phyloP scores from a whole-genome alignment of 202 grass and related monocot species.

The Panicum hallii region DNA sequence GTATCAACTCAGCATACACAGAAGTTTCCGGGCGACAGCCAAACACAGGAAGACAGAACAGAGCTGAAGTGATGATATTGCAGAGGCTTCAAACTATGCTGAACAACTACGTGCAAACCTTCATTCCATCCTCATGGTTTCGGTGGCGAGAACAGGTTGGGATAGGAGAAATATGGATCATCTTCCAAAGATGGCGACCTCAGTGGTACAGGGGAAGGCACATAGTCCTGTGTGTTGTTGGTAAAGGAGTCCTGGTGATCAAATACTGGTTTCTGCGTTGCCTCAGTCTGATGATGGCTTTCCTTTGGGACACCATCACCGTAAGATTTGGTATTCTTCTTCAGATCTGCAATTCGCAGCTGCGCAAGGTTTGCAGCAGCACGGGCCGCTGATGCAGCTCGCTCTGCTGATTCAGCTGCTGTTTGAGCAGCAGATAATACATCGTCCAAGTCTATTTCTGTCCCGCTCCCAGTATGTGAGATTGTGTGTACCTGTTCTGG shows the following conservation, averaged over 20 bases:
- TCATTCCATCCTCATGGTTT: conserved; percentile 51
- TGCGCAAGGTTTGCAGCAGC: conserved; percentile 82
- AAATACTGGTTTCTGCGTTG: conserved; percentile 54
- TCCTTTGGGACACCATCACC: conserved; percentile 37
- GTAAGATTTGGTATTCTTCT: conserved; percentile 43
- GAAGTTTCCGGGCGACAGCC: conserved; percentile 4
- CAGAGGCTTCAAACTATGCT: conserved; percentile 16
- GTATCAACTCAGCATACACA: conserved; percentile 57
- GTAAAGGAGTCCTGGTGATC: conserved; percentile 76
- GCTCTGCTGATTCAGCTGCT: conserved; percentile 81
- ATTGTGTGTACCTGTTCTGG: conserved; percentile 29
- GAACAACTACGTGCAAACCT: conserved; percentile 23
- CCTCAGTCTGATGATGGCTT: conserved; percentile 43
- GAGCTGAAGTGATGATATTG: background rate
- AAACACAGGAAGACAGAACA: conserved; percentile 25
- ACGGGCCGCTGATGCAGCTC: conserved; percentile 74
- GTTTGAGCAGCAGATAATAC: conserved; percentile 74
- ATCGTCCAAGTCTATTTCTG: conserved; percentile 70
- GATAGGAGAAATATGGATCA: conserved; percentile 84
- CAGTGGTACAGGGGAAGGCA: conserved; percentile 63
- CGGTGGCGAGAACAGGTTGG: conserved; percentile 79
- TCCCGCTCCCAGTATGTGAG: conserved; percentile 23
- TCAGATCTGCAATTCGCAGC: conserved; percentile 72
- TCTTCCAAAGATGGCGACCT: conserved; percentile 74
- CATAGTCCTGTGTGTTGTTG: conserved; percentile 37